Base-by-base conservation (phyloP, 371 early-diverging fungal species). In the Racocetra persica region DNA sequence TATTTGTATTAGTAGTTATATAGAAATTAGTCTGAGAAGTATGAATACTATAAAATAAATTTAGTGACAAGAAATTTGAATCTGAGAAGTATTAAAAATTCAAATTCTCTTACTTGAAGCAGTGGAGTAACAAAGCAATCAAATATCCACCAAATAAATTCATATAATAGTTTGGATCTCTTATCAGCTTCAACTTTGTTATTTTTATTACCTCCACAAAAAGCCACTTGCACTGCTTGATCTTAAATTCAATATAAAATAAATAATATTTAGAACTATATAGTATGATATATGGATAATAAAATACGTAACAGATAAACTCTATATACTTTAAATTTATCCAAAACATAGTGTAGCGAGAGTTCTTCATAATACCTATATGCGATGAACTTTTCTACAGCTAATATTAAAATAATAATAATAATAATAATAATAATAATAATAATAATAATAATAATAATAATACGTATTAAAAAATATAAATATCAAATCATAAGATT, bases 1-100 rank as follows among this genome's bases (percentile, higher is more conserved):
- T 88, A 82, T 6, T 83, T 79, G 92, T 85, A 66, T 87, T 88
- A 26, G 93, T 93, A 2, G 97, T 96, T 8, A 92, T 90, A 71
- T 95, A 94, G 80, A 96, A 96, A 67, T 81, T 83, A 2, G 87
- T 81, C 93, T 94, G 62, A 73, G 55, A 13, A 49, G 41, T 55
- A 24, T 20, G 14, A 16, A 14, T 11, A 13, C 55, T 22, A 36
- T 22, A 41, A 51, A 67, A 45, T 13, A 20, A 67, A 36, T 3
- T 55, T 16, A 24, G 10, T 24, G 60, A 28, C 26, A 26, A 24
- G 66, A 36, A 49, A 62, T 32, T 57, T 18, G 38, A 1, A 79
- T 24, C 18, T n/a, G 49, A 18, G 51, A 70, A 13, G 5, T 38
- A 16, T 13, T 13, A 45, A 20, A 26, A 20, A 1, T 36, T 54